Conservation (phyloP, 1,139 yeast species). For the Geotrichum candidum region DNA sequence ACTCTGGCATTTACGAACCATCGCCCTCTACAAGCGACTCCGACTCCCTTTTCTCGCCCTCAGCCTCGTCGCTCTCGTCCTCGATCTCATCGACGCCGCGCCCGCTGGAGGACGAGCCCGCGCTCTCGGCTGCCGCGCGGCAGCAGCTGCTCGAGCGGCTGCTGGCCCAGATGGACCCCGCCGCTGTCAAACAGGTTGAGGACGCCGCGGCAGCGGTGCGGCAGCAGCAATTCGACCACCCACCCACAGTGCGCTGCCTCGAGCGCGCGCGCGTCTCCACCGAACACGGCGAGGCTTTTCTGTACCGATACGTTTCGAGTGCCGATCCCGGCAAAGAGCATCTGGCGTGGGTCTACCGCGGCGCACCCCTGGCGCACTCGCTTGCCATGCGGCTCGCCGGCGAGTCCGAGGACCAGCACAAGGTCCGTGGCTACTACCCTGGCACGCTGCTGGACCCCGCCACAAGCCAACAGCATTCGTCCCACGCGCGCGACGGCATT, state of each 20-base stretch:
- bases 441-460: constrained; percentile 81
- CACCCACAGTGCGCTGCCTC: constrained; percentile 79
- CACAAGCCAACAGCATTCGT: constrained; percentile 45
- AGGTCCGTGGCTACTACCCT: constrained; percentile 95
- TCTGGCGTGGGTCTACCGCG: constrained; percentile 94
- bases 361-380: constrained; percentile 72
- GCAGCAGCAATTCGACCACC: constrained; percentile 26
- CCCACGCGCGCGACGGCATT: neutral
- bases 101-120: constrained; percentile 3
- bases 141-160: constrained; percentile 8
- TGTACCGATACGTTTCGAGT: constrained; percentile 82
- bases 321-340: constrained; percentile 82
- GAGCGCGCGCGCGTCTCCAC: constrained; percentile 93
- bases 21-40: neutral
- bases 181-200: constrained; percentile 7
- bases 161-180: constrained; percentile 9
- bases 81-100: neutral
- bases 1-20: neutral
- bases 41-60: neutral
- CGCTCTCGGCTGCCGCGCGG: neutral
- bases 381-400: constrained; percentile 55
- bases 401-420: constrained; percentile 86
- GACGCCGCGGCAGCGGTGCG: constrained; percentile 6
- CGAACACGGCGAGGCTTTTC: constrained; percentile 83
- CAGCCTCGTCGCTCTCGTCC: neutral